Evolutionary conservation across 176 grass and related monocot genomes (phyloP), one percentile per base, ranked within the genome.

Genomic region (Cenchrus americanus): DNA sequence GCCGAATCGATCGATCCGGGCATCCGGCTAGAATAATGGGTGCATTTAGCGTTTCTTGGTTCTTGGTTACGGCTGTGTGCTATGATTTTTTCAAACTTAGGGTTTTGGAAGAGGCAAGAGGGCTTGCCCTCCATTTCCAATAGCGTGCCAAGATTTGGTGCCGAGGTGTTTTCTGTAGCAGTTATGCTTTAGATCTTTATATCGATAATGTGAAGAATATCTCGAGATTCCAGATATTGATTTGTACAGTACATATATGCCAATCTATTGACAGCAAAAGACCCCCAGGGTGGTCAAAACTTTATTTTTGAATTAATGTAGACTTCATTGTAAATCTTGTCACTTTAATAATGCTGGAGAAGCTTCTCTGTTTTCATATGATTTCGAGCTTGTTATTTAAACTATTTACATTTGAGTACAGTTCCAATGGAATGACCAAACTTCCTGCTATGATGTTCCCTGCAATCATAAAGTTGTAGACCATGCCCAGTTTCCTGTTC

Each of bases 1-100:
- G 2, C 53, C 75, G 53, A 85, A 41, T 71, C 75, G 19, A 62
- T 69, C 30, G 53, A 9, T 71, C 71, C 19, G 65, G 53, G 27
- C 27, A 30, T 30, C 27, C 27, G 27, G 27, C 18, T 34, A 10
- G 65, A 70, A 15, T 3, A n/a, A 75, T 23, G 50, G n/a, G 2
- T 4, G 58, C 30, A 44, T 27, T 17, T 77, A 13, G 41, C 21
- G 26, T 65, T 81, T 55, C 55, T 71, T 78, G 22, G 61, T 78
- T 40, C 34, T 37, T 37, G 34, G 34, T 37, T 40, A 47, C 13
- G 23, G 18, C 19, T 64, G 27, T 24, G 8, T 10, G 8, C n/a
- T 22, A 14, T 43, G 17, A 65, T 41, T 63, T 81, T 51, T 50
- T 82, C 26, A 69, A 75, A 15, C 22, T 71, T 10, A 17, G 47